These are phyloP conservation scores for Cnidoscolus chayamansa DNA, from an alignment of 441 rosid species.

Conservation along the genomic window DNA sequence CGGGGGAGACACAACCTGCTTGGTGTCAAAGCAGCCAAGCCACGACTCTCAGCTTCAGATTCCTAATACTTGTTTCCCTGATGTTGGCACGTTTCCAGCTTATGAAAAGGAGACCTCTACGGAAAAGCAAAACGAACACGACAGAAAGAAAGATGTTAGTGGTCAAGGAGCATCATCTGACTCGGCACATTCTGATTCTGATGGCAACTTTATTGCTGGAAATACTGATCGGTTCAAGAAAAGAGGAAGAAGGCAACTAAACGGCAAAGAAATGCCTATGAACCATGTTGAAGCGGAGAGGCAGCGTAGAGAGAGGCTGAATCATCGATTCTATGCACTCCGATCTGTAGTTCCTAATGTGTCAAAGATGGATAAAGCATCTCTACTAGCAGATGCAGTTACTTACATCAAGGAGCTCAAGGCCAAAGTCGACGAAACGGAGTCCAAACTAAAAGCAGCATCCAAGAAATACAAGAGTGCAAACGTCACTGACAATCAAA, in stretches of 20 bases:
- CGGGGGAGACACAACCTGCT: constrained; percentile 16
- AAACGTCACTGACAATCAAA: neutral
- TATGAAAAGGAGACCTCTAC: constrained; percentile 6
- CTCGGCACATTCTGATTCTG: constrained; percentile 34
- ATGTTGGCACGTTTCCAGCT: constrained; percentile 17
- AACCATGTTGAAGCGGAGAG: constrained; percentile 52
- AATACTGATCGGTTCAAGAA: constrained; percentile 19
- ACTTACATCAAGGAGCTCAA: constrained; percentile 42
- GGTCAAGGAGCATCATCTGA: constrained; percentile 32
- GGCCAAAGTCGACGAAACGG: constrained; percentile 29
- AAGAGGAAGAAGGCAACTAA: constrained; percentile 21
- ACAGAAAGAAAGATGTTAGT: constrained; percentile 4
- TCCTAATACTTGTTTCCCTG: constrained; percentile 18
- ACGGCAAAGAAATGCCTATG: constrained; percentile 19
- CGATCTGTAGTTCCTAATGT: constrained; percentile 55
- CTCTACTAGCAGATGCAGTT: constrained; percentile 46
- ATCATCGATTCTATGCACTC: constrained; percentile 47
- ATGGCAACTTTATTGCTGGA: constrained; percentile 21
- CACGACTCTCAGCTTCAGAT: constrained; percentile 8
- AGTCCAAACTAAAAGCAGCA: constrained; percentile 13
- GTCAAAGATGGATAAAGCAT: constrained; percentile 56
- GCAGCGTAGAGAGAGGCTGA: constrained; percentile 50
- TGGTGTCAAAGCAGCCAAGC: constrained; percentile 4
- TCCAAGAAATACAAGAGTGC: constrained; percentile 9
- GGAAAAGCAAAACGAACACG: constrained; percentile 7